A percentile compares a stretch with the other conserved stretches of the same genome.
Conservation (phyloP, 31 red algal species). For the Pterothamnion heteromorphum region DNA sequence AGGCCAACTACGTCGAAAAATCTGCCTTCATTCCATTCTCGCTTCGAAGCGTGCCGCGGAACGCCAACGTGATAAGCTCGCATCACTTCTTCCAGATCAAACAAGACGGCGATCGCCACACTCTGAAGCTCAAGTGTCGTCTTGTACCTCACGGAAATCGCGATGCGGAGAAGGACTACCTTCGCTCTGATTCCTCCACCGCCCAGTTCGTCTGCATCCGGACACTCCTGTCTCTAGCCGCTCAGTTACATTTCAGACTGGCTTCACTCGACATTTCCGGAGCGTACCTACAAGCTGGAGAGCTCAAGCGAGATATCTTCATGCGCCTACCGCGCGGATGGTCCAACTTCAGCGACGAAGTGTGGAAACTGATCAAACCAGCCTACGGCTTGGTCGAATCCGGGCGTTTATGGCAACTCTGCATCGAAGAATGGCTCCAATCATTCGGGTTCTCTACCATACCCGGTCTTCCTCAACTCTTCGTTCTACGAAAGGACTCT, state of each 20-base stretch:
- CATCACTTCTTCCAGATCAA: conserved; percentile 44
- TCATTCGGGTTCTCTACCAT: conserved; percentile 8
- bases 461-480: conserved; percentile 47
- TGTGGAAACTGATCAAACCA: conserved; percentile 43
- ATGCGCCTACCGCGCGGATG: conserved; percentile 47
- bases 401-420: conserved; percentile 46
- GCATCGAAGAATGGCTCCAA: conserved; percentile 30
- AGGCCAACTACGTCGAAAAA: background rate
- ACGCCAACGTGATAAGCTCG: background rate
- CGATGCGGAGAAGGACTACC: background rate
- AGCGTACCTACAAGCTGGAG: conserved; percentile 35
- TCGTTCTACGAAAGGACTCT: background rate
- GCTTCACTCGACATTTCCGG: background rate
- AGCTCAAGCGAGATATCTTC: conserved; percentile 32
- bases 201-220: conserved; percentile 31
- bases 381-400: conserved; percentile 39
- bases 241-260: background rate
- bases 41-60: background rate
- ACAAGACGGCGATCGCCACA: background rate
- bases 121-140: conserved; percentile 12
- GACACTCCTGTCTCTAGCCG: background rate
- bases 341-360: background rate
- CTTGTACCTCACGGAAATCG: conserved; percentile 34
- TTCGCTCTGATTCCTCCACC: conserved; percentile 8
- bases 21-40: background rate